Evolutionary conservation across 495 filamentous ascomycete genomes (phyloP), one percentile per base, ranked within the genome.

Genomic region (Tuber brumale): DNA sequence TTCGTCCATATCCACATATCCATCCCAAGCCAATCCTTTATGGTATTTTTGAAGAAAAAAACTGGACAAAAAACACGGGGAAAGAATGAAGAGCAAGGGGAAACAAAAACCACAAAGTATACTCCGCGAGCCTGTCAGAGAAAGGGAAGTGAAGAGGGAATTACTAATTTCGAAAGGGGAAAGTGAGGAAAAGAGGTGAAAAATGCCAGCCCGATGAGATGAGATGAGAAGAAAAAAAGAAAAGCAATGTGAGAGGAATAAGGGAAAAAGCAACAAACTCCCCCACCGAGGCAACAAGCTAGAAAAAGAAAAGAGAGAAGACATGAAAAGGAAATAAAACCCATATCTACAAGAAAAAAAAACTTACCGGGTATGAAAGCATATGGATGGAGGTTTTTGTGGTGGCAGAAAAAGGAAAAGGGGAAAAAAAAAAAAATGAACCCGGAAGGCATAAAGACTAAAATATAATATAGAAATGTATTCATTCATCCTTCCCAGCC

Each of bases 281-380:
- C 57, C 57, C 57, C 57, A 66, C 57, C 57, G 10, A 66, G 27
- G 57, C 14, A 31, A 66, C 31, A n/a, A 66, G 57, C 27, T 31
- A 31, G 57, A 66, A 66, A 66, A n/a, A 27, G n/a, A 66, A 31
- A 66, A 12, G 14, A 18, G 8, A 61, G 12, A 61, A 61, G n/a
- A 31, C 51, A 61, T 31, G 51, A 61, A 66, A 66, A 66, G 57
- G 27, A 66, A 66, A 66, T 31, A 31, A 31, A 57, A 31, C 57
- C 57, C 57, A 66, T 66, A 66, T 66, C 27, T 66, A 66, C 57
- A 66, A 31, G 57, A 66, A 66, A 66, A 31, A 61, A 66, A 66
- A 66, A 16, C 57, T n/a, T 16, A 12, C 57, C 27, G 57, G 57
- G 27, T 31, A 66, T 31, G 57, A 31, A 66, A 66, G 57, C 27